These are phyloP conservation scores for Colletotrichum sp. DNA, from an alignment of 2,329 filamentous ascomycete genomes.

Conservation along the genomic window DNA sequence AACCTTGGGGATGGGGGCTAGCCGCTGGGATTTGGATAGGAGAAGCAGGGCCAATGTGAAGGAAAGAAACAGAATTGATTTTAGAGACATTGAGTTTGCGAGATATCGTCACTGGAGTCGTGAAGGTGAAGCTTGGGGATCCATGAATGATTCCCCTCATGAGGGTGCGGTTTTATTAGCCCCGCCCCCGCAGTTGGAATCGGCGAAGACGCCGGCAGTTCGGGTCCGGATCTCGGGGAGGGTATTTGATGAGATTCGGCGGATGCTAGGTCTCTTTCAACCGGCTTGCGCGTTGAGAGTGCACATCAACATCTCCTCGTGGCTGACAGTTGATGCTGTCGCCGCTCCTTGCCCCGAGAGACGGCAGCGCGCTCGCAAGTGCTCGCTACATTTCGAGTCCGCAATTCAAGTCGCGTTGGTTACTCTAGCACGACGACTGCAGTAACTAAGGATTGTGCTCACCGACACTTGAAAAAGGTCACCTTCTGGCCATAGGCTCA, in stretches of 20 bases:
- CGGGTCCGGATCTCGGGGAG: conserved; percentile 8
- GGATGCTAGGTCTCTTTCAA: not conserved
- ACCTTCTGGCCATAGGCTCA: not conserved
- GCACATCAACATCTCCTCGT: not conserved
- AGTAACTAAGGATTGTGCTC: not conserved
- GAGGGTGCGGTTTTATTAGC: not conserved
- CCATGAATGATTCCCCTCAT: not conserved
- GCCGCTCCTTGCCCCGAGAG: not conserved
- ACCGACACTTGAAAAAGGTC: not conserved
- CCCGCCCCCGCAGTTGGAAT: conserved; percentile 8
- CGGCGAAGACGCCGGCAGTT: conserved; percentile 13
- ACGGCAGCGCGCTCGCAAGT: not conserved
- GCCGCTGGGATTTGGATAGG: not conserved
- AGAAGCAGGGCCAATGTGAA: not conserved
- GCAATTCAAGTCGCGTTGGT: not conserved
- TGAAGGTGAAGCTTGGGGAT: not conserved
- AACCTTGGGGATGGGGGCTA: not conserved
- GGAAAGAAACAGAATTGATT: not conserved
- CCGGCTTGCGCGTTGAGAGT: not conserved
- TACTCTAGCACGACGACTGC: not conserved
- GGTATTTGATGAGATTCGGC: not conserved
- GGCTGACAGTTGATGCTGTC: not conserved
- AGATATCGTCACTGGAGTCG: not conserved
- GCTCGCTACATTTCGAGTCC: not conserved
- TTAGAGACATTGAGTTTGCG: not conserved